Percentiles rank a stretch among this genome's conserved stretches.
Evolutionary conservation across 2,329 filamentous ascomycete genomes (phyloP).

Genomic region (Alternaria ethzedia): DNA sequence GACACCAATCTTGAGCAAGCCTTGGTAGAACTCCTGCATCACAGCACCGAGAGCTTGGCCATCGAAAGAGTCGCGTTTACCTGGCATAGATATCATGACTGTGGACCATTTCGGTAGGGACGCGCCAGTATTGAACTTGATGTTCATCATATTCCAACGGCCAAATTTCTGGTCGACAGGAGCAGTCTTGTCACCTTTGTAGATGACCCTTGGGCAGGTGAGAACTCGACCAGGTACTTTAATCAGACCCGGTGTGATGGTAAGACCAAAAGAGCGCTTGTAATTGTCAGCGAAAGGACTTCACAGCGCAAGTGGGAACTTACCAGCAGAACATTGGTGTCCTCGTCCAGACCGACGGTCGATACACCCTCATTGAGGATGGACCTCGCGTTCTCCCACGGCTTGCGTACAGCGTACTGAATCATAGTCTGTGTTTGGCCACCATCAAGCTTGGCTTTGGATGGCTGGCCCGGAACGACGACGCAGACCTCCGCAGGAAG

Average conservation of each 20-base stretch:
- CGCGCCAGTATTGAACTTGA: constrained; percentile 22
- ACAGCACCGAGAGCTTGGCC: not conserved
- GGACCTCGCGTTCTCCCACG: constrained; percentile 29
- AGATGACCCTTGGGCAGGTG: constrained; percentile 63
- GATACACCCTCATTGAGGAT: constrained; percentile 18
- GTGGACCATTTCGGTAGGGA: constrained; percentile 19
- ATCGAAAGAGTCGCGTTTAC: constrained; percentile 10
- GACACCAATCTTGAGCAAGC: constrained; percentile 17
- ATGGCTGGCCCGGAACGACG: constrained; percentile 30
- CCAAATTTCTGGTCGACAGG: constrained; percentile 52
- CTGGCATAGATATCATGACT: constrained; percentile 14
- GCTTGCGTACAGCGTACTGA: constrained; percentile 31
- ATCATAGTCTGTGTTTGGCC: constrained; percentile 38
- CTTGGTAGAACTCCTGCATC: constrained; percentile 18
- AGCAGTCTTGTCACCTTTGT: constrained; percentile 49
- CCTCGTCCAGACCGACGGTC: constrained; percentile 23
- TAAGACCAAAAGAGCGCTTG: constrained; percentile 64
- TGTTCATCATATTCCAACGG: constrained; percentile 59
- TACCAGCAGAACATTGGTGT: constrained; percentile 22
- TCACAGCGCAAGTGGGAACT: not conserved
- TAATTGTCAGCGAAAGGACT: not conserved
- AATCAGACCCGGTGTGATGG: constrained; percentile 65
- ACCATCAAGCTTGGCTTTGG: constrained; percentile 25
- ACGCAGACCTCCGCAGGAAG: constrained; percentile 34
- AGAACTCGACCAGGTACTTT: constrained; percentile 75